Conservation (phyloP, 441 rosid species). For the Erodium chrysanthum region DNA sequence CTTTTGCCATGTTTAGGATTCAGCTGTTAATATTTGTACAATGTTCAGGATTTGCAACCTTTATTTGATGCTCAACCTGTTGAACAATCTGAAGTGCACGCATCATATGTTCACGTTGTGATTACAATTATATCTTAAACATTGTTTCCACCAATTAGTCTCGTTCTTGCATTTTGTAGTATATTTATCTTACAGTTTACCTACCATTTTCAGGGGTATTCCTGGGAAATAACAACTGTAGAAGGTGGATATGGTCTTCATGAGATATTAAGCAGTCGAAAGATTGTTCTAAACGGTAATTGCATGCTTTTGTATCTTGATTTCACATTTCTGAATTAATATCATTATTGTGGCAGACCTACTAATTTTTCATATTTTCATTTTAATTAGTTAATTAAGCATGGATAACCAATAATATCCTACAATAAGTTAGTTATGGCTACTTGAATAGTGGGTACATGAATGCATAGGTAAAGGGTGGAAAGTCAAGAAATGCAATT, state of each 20-base stretch:
- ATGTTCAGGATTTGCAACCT: conserved; percentile 1
- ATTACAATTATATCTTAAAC: neutral
- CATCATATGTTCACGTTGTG: neutral
- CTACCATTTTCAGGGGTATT: conserved; percentile 57
- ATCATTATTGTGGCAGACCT: neutral
- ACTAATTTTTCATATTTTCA: neutral
- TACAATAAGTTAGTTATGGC: neutral
- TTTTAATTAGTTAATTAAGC: neutral
- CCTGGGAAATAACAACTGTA: conserved; percentile 93
- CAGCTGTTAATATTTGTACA: neutral
- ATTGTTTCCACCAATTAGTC: neutral
- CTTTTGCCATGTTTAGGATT: neutral
- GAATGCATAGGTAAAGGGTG: no score
- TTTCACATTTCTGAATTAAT: neutral
- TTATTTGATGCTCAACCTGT: conserved; percentile 6
- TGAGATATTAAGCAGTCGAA: conserved; percentile 58
- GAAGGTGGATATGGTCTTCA: conserved; percentile 94
- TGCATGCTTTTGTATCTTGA: neutral
- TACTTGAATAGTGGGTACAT: no score
- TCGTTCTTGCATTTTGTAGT: neutral
- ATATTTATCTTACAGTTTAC: neutral
- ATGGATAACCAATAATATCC: neutral
- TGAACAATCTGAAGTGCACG: neutral
- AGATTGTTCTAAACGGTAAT: conserved; percentile 68
- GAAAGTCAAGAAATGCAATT: no score